Conservation (phyloP, 2,329 filamentous ascomycete species). For the Venturia nashicola region DNA sequence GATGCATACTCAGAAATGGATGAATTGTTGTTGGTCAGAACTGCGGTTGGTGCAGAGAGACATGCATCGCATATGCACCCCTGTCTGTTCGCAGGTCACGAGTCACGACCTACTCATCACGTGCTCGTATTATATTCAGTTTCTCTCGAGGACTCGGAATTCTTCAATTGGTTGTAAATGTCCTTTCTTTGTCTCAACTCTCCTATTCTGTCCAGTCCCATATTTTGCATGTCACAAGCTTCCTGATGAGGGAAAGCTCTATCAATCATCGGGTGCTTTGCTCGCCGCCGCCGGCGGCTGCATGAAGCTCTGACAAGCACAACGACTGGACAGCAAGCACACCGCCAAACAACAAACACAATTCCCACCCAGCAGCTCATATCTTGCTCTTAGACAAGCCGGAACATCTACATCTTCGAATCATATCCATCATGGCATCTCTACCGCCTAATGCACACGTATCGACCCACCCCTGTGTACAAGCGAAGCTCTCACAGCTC, state of each 20-base stretch:
- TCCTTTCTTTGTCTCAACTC: neutral
- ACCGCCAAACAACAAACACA: neutral
- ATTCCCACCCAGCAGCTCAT: neutral
- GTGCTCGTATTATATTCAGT: too few species aligned
- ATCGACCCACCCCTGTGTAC: constrained; percentile 74
- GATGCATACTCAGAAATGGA: neutral
- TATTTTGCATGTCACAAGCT: neutral
- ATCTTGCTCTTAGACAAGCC: neutral
- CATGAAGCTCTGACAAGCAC: neutral
- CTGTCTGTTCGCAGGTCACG: neutral
- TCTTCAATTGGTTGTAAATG: neutral
- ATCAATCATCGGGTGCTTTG: neutral
- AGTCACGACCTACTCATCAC: too few species aligned
- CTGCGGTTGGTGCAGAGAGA: neutral
- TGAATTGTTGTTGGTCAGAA: neutral
- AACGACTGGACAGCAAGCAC: neutral
- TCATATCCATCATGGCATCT: neutral
- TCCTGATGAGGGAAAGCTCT: neutral
- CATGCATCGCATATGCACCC: neutral
- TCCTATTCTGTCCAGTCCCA: neutral
- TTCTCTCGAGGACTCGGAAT: neutral
- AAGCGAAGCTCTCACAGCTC: constrained; percentile 80
- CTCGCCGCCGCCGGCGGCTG: neutral
- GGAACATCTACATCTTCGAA: neutral
- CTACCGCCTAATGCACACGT: constrained; percentile 53